phyloP scores from a whole-genome alignment of 1,139 yeast species.

The Magnusiomyces starmeri region DNA sequence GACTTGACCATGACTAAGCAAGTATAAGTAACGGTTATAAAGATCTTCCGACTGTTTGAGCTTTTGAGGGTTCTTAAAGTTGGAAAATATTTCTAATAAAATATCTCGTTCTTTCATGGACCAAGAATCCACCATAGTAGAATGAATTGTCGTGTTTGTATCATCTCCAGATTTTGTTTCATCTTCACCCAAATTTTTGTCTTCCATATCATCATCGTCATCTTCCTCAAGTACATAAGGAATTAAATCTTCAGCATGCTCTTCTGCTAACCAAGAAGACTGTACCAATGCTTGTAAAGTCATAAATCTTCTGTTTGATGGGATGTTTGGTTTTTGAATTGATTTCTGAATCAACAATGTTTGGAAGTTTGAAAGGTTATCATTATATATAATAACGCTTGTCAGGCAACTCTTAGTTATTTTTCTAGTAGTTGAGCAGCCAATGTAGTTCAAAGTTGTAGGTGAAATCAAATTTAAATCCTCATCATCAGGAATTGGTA shows the following conservation, averaged over 20 bases:
- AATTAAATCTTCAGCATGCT: slow-evolving; percentile 47
- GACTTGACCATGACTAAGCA: slow-evolving; percentile 56
- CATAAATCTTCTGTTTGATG: slow-evolving; percentile 7
- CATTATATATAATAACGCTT: neutral
- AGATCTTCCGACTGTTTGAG: slow-evolving; percentile 48
- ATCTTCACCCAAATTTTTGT: slow-evolving; percentile 23
- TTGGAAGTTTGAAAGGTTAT: neutral
- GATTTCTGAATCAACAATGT: neutral
- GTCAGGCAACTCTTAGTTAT: neutral
- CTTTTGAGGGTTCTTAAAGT: slow-evolving; percentile 56
- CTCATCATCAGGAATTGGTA: slow-evolving; percentile 3
- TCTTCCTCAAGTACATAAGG: slow-evolving; percentile 38
- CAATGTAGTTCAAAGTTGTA: slow-evolving; percentile 3
- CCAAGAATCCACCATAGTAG: slow-evolving; percentile 39
- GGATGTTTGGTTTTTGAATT: neutral
- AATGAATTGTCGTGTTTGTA: neutral
- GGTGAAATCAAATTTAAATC: neutral
- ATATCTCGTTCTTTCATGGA: slow-evolving; percentile 53
- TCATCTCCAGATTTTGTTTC: slow-evolving; percentile 5
- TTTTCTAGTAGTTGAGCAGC: neutral
- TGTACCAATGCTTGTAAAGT: slow-evolving; percentile 38
- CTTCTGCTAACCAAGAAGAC: slow-evolving; percentile 63
- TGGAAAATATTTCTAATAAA: slow-evolving; percentile 54
- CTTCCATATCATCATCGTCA: slow-evolving; percentile 30
- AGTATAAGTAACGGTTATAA: slow-evolving; percentile 44